Conservation (phyloP, 164 flowering plant species). For the Protea cynaroides region DNA sequence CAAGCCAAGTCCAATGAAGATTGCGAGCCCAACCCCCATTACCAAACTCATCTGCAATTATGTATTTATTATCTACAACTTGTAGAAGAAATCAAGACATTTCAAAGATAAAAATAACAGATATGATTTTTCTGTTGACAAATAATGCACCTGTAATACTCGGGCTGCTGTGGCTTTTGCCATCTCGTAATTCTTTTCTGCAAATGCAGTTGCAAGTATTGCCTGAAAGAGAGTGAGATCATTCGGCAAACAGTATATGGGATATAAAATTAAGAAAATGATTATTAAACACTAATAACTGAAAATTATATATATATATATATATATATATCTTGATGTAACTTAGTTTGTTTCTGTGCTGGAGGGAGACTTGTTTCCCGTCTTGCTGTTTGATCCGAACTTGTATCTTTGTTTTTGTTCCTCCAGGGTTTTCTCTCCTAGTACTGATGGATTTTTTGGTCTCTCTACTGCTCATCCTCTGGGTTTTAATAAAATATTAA, state of each 20-base stretch:
- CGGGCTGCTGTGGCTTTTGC: conserved; percentile 59
- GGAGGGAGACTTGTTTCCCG: too few species aligned
- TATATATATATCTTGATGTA: too few species aligned
- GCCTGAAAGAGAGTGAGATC: conserved; percentile 37
- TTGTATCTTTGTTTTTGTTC: too few species aligned
- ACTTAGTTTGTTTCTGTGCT: too few species aligned
- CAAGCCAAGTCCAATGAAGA: conserved; percentile 60
- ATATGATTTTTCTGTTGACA: background rate
- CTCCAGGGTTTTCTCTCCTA: too few species aligned
- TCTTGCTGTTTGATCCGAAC: too few species aligned
- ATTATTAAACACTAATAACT: too few species aligned
- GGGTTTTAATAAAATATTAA: too few species aligned
- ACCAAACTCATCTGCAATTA: conserved; percentile 63
- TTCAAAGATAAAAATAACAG: background rate
- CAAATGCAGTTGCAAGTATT: conserved; percentile 81
- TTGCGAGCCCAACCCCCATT: conserved; percentile 54
- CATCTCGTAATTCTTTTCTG: conserved; percentile 55
- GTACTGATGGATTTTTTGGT: too few species aligned
- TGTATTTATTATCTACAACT: background rate
- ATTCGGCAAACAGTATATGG: background rate
- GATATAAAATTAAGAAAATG: background rate
- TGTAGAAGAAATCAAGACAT: background rate
- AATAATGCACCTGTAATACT: conserved; percentile 61
- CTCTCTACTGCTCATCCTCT: too few species aligned
- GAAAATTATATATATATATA: too few species aligned